Conservation (phyloP, 257 asterid genomes). For the Solanum pennellii region DNA sequence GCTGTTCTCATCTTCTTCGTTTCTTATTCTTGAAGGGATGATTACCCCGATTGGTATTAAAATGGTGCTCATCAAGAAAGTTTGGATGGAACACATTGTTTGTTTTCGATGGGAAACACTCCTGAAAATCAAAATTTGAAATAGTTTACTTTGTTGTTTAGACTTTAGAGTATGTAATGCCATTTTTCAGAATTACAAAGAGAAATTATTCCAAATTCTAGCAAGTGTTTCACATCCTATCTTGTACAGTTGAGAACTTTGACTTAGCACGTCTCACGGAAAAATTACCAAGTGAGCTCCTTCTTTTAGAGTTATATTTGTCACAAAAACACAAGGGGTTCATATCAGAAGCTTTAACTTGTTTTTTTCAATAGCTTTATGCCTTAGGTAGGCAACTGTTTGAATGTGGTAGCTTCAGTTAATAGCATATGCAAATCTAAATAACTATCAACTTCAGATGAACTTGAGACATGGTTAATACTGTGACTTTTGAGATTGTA, state of each 20-base stretch:
- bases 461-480: background rate
- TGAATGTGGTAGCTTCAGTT: background rate
- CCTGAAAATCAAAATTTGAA: background rate
- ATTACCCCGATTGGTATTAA: background rate
- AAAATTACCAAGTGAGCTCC: background rate
- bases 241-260: background rate
- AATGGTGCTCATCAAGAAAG: background rate
- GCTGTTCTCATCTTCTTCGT: background rate
- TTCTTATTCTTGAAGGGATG: background rate
- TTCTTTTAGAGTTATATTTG: background rate
- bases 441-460: background rate
- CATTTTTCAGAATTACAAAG: background rate
- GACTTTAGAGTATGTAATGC: background rate
- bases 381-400: background rate
- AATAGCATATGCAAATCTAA: background rate
- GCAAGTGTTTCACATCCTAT: background rate
- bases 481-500: background rate
- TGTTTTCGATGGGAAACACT: background rate
- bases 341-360: background rate
- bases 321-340: background rate
- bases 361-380: background rate
- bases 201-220: background rate
- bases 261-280: background rate
- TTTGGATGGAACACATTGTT: background rate
- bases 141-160: background rate